These are phyloP conservation scores for Gypsophila paniculata DNA, from an alignment of 179 eudicot species.

Conservation along the genomic window DNA sequence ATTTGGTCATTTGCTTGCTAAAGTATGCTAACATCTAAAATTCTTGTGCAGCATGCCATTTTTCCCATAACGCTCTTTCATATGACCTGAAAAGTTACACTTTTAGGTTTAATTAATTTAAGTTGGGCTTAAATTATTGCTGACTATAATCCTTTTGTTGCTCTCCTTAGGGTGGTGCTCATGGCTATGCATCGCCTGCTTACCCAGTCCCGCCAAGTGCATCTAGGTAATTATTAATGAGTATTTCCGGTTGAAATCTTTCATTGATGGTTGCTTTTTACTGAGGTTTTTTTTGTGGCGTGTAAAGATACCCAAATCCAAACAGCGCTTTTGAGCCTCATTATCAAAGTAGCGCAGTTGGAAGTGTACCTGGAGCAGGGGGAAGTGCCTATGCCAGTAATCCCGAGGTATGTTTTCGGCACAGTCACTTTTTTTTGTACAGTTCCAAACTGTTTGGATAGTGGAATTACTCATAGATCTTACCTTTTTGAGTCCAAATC, in stretches of 20 bases:
- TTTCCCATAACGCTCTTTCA: neutral
- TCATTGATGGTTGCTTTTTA: neutral
- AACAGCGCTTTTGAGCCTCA: slow-evolving; percentile 34
- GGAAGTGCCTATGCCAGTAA: slow-evolving; percentile 30
- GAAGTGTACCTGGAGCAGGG: slow-evolving; percentile 39
- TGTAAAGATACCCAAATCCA: slow-evolving; percentile 39
- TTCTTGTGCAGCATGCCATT: neutral
- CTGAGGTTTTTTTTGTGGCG: slow-evolving; percentile 1
- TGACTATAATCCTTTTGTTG: slow-evolving; percentile 16
- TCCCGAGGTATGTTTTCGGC: slow-evolving; percentile 29
- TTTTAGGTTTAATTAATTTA: slow-evolving; percentile 3
- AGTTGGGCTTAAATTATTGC: neutral
- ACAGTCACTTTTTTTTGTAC: slow-evolving; percentile 3
- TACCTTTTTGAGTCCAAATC: too few species aligned
- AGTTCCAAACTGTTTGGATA: neutral
- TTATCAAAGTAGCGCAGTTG: slow-evolving; percentile 32
- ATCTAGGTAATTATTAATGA: slow-evolving; percentile 36
- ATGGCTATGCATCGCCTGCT: slow-evolving; percentile 41
- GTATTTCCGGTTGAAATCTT: neutral
- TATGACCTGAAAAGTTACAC: neutral
- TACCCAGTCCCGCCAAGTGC: slow-evolving; percentile 52
- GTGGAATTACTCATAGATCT: too few species aligned
- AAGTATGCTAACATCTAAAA: neutral
- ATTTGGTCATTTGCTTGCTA: neutral
- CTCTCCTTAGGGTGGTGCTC: slow-evolving; percentile 41